Conservation (phyloP, 2,329 filamentous ascomycete genomes). For the Aspergillus texensis region DNA sequence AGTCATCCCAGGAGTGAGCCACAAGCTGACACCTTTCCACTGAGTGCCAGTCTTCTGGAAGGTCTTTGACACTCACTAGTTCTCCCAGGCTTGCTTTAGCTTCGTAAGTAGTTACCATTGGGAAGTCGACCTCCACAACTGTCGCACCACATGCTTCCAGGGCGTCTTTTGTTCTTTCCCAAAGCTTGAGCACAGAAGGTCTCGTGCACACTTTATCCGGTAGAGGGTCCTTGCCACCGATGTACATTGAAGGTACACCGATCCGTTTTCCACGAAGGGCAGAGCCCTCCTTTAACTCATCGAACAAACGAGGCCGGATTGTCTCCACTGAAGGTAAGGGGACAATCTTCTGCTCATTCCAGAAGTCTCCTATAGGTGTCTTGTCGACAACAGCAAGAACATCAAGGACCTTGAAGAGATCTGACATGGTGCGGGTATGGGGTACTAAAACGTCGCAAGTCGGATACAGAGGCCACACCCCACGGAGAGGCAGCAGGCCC, state of each 20-base stretch:
- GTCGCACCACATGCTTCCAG: slow-evolving; percentile 37
- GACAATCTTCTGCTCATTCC: slow-evolving; percentile 54
- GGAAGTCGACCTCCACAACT: slow-evolving; percentile 37
- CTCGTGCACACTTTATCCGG: slow-evolving; percentile 41
- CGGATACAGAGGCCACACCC: slow-evolving; percentile 59
- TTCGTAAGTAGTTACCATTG: slow-evolving; percentile 35
- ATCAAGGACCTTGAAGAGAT: slow-evolving; percentile 55
- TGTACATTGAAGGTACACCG: slow-evolving; percentile 56
- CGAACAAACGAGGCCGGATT: slow-evolving; percentile 38
- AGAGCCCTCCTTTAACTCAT: slow-evolving; percentile 27
- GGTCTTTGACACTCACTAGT: slow-evolving; percentile 45
- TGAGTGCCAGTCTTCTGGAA: slow-evolving; percentile 50
- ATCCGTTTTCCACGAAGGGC: slow-evolving; percentile 50
- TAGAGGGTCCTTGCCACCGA: slow-evolving; percentile 41
- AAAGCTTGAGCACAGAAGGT: slow-evolving; percentile 41
- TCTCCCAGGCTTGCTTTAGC: slow-evolving; percentile 35
- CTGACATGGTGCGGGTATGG: slow-evolving; percentile 53
- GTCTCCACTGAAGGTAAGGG: slow-evolving; percentile 39
- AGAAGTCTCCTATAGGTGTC: slow-evolving; percentile 54
- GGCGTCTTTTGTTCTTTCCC: slow-evolving; percentile 29
- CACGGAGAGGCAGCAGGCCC: slow-evolving; percentile 55
- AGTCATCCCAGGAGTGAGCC: slow-evolving; percentile 57
- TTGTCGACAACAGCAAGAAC: slow-evolving; percentile 51
- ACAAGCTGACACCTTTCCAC: slow-evolving; percentile 54
- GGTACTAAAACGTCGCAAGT: slow-evolving; percentile 60